Percentiles rank a stretch among this genome's conserved stretches.
Conservation (phyloP, 1,284 basidiomycete species). For the Heterobasidion irregulare region DNA sequence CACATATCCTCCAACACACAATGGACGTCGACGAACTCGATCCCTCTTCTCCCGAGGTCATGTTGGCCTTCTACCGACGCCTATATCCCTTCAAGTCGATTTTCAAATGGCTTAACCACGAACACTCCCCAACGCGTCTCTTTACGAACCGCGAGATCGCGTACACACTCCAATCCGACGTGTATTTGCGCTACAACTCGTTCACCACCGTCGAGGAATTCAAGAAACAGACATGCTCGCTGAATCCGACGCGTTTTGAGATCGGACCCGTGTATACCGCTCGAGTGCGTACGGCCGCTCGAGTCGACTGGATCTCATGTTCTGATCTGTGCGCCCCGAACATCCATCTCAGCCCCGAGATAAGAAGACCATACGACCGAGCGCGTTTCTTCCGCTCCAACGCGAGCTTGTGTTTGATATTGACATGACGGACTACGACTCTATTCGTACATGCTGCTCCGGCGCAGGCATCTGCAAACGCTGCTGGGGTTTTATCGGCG, state of each 20-base stretch:
- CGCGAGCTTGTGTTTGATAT: slow-evolving; percentile 99
- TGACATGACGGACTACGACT: slow-evolving; percentile 99
- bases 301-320: neutral
- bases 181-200: slow-evolving; percentile 94
- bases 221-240: slow-evolving; percentile 80
- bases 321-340: neutral
- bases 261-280: slow-evolving; percentile 93
- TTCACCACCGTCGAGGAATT: slow-evolving; percentile 83
- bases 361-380: slow-evolving; percentile 77
- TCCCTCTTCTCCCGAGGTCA: slow-evolving; percentile 28
- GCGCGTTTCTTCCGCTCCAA: slow-evolving; percentile 69
- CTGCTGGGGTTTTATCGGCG: slow-evolving; percentile 94
- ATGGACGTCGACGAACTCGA: slow-evolving; percentile 14
- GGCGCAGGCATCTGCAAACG: slow-evolving; percentile 87
- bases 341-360: slow-evolving; percentile 68
- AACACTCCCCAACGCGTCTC: slow-evolving; percentile 63
- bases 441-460: slow-evolving; percentile 91
- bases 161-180: slow-evolving; percentile 89
- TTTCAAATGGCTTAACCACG: slow-evolving; percentile 94
- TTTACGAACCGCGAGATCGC: slow-evolving; percentile 95
- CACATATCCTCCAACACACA: neutral
- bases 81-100: slow-evolving; percentile 94
- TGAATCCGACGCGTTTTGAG: slow-evolving; percentile 91
- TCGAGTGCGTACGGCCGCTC: slow-evolving; percentile 42
- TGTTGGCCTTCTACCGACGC: slow-evolving; percentile 87